Evolutionary conservation across 2,329 filamentous ascomycete genomes (phyloP).

Genomic region (Hypomyces perniciosus): DNA sequence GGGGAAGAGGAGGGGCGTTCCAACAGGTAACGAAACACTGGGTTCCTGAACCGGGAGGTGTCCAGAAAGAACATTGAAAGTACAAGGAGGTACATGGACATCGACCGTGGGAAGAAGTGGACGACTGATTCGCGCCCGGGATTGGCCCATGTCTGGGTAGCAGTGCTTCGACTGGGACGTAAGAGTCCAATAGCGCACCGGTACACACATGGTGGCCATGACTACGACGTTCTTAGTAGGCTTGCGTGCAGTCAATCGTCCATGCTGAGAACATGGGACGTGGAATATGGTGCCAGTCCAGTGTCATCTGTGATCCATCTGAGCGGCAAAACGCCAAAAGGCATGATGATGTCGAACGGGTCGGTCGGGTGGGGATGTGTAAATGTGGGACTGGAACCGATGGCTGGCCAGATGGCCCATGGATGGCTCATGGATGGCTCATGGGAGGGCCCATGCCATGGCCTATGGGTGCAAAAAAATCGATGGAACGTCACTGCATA

Average conservation of each 20-base stretch:
- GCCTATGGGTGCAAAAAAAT: slow-evolving; percentile 3
- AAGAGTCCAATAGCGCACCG: not conserved
- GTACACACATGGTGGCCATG: not conserved
- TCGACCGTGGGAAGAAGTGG: not conserved
- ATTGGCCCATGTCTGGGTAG: not conserved
- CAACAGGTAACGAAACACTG: slow-evolving; percentile 1
- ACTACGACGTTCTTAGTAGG: no score
- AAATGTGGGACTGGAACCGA: no score
- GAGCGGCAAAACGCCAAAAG: not conserved
- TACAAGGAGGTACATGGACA: not conserved
- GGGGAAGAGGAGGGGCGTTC: slow-evolving; percentile 7
- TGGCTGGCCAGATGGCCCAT: no score
- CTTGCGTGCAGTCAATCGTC: no score
- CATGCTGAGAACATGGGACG: no score
- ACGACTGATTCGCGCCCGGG: not conserved
- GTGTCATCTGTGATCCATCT: no score
- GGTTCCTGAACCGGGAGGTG: slow-evolving; percentile 9
- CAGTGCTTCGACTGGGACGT: not conserved
- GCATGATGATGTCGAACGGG: not conserved
- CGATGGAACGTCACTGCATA: slow-evolving; percentile 22
- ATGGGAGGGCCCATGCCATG: not conserved
- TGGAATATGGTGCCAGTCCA: no score
- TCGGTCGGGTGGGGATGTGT: not conserved
- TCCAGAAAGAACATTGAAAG: slow-evolving; percentile 4
- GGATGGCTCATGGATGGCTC: not conserved